These are phyloP conservation scores for Vaccinium macrocarpon DNA, from an alignment of 148 eudicot genomes.

Conservation along the genomic window DNA sequence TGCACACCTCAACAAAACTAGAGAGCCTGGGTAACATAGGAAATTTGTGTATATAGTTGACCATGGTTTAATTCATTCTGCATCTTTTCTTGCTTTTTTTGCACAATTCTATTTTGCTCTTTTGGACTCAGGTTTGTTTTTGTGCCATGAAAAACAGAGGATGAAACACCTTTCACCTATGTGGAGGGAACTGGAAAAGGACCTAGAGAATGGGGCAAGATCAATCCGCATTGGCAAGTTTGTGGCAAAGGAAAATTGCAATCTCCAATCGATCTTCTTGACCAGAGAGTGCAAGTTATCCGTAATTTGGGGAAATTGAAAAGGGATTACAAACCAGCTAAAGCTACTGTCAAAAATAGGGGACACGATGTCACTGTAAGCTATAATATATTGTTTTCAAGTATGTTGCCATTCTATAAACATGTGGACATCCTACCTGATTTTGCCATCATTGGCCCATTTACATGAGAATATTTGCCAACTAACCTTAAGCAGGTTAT, in stretches of 20 bases:
- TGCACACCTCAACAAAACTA: neutral
- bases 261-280: conserved; percentile 40
- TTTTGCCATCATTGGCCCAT: neutral
- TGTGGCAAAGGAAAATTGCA: conserved; percentile 37
- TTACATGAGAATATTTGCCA: neutral
- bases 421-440: neutral
- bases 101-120: neutral
- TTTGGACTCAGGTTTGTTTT: neutral
- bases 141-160: conserved; percentile 18
- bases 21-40: neutral
- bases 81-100: neutral
- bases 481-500: neutral
- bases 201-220: conserved; percentile 34
- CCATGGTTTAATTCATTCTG: neutral
- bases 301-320: conserved; percentile 17
- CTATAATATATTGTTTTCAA: neutral
- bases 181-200: conserved; percentile 25
- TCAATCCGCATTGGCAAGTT: conserved; percentile 28
- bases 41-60: neutral
- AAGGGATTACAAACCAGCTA: conserved; percentile 31
- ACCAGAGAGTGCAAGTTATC: conserved; percentile 12
- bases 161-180: conserved; percentile 29
- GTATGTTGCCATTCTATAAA: neutral
- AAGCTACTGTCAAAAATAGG: conserved; percentile 27
- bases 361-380: conserved; percentile 45